Base-by-base conservation (phyloP, 805 yeast genomes). In the Sugiyamaella lignohabitans region DNA sequence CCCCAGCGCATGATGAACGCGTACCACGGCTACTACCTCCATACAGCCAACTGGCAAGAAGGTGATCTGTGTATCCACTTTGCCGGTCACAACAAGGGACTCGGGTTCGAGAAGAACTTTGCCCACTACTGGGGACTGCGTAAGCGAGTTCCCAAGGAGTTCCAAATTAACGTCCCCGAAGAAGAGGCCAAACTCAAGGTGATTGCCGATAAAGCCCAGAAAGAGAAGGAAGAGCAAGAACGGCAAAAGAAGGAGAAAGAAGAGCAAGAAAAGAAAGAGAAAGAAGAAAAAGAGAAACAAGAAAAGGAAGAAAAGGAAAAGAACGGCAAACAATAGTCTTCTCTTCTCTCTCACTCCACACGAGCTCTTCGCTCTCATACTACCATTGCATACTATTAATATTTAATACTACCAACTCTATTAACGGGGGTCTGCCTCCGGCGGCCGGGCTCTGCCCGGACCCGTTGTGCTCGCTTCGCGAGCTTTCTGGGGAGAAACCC, bases 11-110 rank as follows among this genome's bases (percentile, higher is more conserved):
- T 57, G 14, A 40, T 64, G 46, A 63, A 63, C 43, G 46, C 66
- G 5, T 63, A 59, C 46, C 42, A 49, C 29, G 16, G 19, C 5
- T 21, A 27, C 17, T 32, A 37, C 23, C 21, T 23, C 23, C 53
- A 43, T 14, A 43, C 44, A n/a, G 42, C 45, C 40, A 23, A 41
- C 11, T 55, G 45, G 19, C 34, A 38, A 34, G 43, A 40, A 19
- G 66, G 64, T 6, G 66, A 63, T 37, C 47, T 63, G 34, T 52
- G 56, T 3, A 45, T 59, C 14, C 67, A 63, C 40, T 53, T 60
- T 38, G 66, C 67, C 11, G 67, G 67, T 38, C 21, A 27, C 22
- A 42, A 45, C 19, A 43, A 40, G 5, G 47, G 34, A 5, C 10
- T 5, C 8, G 20, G 20, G 11, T 38, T 10, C 17, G n/a, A 10